Evolutionary conservation across 2,329 filamentous ascomycete species (phyloP).

Genomic region (Talaromyces sp.): DNA sequence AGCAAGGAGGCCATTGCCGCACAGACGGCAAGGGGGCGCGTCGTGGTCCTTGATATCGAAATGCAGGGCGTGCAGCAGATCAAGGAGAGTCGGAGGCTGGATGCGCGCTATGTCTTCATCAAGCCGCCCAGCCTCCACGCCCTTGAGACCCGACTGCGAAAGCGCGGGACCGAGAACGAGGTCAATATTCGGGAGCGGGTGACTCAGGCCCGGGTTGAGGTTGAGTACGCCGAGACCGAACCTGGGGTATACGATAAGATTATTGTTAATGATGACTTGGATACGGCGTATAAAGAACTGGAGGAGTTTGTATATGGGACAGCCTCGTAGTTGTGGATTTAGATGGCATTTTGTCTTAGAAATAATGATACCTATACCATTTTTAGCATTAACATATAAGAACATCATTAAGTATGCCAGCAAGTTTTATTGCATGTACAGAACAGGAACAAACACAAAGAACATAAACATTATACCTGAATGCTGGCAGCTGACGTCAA

Average conservation of each 20-base stretch:
- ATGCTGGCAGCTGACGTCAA: background rate
- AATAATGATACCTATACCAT: background rate
- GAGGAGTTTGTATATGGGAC: conserved; percentile 25
- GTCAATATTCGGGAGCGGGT: conserved; percentile 64
- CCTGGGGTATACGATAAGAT: conserved; percentile 55
- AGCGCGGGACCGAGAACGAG: conserved; percentile 72
- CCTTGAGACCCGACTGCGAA: conserved; percentile 68
- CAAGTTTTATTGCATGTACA: background rate
- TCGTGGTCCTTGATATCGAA: conserved; percentile 89
- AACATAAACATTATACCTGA: background rate
- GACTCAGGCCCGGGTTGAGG: conserved; percentile 65
- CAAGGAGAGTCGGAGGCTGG: conserved; percentile 62
- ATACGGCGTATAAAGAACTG: conserved; percentile 51
- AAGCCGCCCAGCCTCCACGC: conserved; percentile 69
- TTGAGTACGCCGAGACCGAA: conserved; percentile 65
- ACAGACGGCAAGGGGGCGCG: conserved; percentile 62
- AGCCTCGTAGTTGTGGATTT: background rate
- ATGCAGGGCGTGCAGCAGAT: conserved; percentile 98
- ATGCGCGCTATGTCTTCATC: conserved; percentile 78
- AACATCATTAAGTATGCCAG: background rate
- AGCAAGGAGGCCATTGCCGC: conserved; percentile 72
- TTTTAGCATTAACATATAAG: background rate
- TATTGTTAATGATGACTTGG: conserved; percentile 61
- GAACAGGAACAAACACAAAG: background rate
- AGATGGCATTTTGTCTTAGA: background rate